phyloP scores from a whole-genome alignment of 1,139 yeast species.

The Geotrichum siamense region DNA sequence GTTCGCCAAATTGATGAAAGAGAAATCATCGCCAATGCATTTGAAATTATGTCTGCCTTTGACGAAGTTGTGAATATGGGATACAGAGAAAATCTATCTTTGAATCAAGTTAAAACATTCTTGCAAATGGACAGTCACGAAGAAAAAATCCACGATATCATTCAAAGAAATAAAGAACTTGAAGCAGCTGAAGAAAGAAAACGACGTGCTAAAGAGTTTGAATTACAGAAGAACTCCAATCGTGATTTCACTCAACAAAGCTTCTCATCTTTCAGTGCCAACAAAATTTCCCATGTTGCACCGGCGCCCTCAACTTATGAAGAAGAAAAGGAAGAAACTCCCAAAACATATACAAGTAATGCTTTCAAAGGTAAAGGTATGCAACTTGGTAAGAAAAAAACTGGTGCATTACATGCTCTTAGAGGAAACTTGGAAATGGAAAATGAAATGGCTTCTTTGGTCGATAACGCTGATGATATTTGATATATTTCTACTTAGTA shows the following conservation, averaged over 20 bases:
- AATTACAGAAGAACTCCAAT: conserved; percentile 30
- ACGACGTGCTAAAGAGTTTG: conserved; percentile 91
- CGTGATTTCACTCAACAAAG: conserved; percentile 14
- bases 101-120: conserved; percentile 79
- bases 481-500: conserved; percentile 6
- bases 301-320: conserved; percentile 10
- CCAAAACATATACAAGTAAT: conserved; percentile 20
- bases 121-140: conserved; percentile 98
- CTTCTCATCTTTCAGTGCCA: conserved; percentile 12
- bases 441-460: conserved; percentile 30
- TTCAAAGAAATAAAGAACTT: conserved; percentile 91
- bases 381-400: conserved; percentile 67
- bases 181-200: conserved; percentile 97
- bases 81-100: conserved; percentile 77
- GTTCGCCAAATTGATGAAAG: conserved; percentile 74
- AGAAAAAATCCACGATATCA: conserved; percentile 96
- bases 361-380: conserved; percentile 64
- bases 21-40: conserved; percentile 77
- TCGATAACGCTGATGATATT: conserved; percentile 21
- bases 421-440: conserved; percentile 34
- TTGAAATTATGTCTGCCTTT: conserved; percentile 84
- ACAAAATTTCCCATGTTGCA: conserved; percentile 3
- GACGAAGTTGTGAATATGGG: conserved; percentile 92
- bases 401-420: conserved; percentile 38
- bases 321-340: conserved; percentile 5